Evolutionary conservation across 306 rosid species (phyloP).

Genomic region (Prunus mongolica): DNA sequence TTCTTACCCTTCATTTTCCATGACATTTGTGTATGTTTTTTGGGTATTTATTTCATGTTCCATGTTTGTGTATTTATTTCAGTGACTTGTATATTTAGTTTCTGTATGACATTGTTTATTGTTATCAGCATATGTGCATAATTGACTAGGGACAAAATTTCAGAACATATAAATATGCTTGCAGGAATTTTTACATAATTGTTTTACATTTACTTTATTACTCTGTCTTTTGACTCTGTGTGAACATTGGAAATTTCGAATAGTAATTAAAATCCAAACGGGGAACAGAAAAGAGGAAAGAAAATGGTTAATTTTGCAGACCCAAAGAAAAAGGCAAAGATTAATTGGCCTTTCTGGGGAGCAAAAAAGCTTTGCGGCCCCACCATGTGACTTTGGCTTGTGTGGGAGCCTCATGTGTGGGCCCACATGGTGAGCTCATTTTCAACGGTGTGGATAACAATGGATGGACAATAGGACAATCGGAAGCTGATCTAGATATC

Average conservation of each 20-base stretch:
- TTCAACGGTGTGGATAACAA: background rate
- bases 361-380: background rate
- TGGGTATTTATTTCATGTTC: background rate
- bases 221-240: too few species aligned
- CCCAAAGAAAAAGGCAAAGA: too few species aligned
- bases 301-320: too few species aligned
- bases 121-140: too few species aligned
- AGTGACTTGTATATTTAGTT: background rate
- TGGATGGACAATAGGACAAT: background rate
- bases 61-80: background rate
- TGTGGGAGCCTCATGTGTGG: background rate
- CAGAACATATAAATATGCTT: background rate
- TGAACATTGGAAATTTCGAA: too few species aligned
- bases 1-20: background rate
- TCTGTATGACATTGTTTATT: too few species aligned
- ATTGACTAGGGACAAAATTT: background rate
- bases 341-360: background rate
- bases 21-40: background rate
- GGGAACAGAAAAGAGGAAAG: too few species aligned
- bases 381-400: background rate
- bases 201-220: too few species aligned
- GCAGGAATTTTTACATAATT: too few species aligned
- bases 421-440: background rate
- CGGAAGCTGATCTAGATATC: background rate
- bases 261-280: too few species aligned